Conservation (phyloP, 129 eudicot genomes). For the Centella asiatica region DNA sequence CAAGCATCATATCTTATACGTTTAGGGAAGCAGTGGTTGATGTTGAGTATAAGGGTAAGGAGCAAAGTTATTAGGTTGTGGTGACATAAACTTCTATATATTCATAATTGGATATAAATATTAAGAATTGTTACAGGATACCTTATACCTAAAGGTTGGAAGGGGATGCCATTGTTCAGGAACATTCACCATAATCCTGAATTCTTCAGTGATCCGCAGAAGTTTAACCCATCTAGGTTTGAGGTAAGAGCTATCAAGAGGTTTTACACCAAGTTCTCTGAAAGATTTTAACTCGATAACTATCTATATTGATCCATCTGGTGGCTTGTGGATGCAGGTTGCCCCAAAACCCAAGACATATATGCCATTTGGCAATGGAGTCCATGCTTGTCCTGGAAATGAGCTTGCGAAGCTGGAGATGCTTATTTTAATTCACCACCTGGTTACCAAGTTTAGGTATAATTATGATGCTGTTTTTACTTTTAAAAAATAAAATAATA, state of each 20-base stretch:
- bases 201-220: conserved; percentile 51
- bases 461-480: conserved; percentile 1
- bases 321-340: conserved; percentile 28
- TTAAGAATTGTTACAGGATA: conserved; percentile 36
- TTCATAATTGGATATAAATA: not conserved
- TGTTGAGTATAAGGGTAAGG: conserved; percentile 61
- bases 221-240: conserved; percentile 66
- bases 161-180: conserved; percentile 80
- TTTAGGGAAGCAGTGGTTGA: conserved; percentile 78
- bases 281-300: not conserved
- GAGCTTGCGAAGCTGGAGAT: conserved; percentile 81
- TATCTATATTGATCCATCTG: conserved; percentile 9
- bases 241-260: conserved; percentile 42
- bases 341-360: conserved; percentile 74
- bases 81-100: not conserved
- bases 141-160: conserved; percentile 85
- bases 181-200: conserved; percentile 81
- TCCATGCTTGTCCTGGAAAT: conserved; percentile 86
- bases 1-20: conserved; percentile 82
- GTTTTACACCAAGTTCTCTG: not conserved
- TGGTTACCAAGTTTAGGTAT: conserved; percentile 70
- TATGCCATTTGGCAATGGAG: conserved; percentile 84
- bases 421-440: conserved; percentile 68
- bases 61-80: not conserved
- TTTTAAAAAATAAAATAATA: not conserved